phyloP scores from a whole-genome alignment of 2,329 filamentous ascomycete genomes.

The Neopestalotiopsis rosae region DNA sequence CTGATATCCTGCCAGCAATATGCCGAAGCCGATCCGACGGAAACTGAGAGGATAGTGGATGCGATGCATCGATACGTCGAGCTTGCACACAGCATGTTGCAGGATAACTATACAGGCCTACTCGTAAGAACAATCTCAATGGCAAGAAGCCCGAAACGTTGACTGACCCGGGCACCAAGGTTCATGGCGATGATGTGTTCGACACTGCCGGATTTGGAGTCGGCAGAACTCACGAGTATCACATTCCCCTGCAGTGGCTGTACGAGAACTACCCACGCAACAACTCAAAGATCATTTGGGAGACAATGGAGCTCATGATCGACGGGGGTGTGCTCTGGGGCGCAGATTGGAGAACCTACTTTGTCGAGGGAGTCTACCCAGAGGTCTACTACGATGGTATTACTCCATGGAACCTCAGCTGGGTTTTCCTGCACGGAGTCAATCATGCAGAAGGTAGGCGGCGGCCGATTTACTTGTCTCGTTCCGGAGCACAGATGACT shows the following conservation, averaged over 20 bases:
- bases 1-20: conserved; percentile 42
- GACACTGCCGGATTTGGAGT: conserved; percentile 41
- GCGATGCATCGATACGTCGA: conserved; percentile 55
- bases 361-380: conserved; percentile 37
- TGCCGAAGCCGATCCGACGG: conserved; percentile 51
- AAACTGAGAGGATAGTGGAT: conserved; percentile 49
- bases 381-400: conserved; percentile 30
- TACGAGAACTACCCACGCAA: conserved; percentile 39
- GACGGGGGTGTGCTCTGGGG: conserved; percentile 29
- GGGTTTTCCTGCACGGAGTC: conserved; percentile 46
- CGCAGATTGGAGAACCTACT: conserved; percentile 40
- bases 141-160: background rate
- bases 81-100: conserved; percentile 60
- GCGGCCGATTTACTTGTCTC: background rate
- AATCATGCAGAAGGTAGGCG: conserved; percentile 48
- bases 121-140: conserved; percentile 32
- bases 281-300: conserved; percentile 41
- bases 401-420: conserved; percentile 35
- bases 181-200: conserved; percentile 46
- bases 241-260: conserved; percentile 47
- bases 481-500: background rate
- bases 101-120: conserved; percentile 56
- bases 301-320: conserved; percentile 46
- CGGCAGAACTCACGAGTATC: conserved; percentile 44
- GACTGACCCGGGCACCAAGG: background rate